Base-by-base conservation (phyloP, 2,329 filamentous ascomycete genomes). In the Fusarium chuoi region DNA sequence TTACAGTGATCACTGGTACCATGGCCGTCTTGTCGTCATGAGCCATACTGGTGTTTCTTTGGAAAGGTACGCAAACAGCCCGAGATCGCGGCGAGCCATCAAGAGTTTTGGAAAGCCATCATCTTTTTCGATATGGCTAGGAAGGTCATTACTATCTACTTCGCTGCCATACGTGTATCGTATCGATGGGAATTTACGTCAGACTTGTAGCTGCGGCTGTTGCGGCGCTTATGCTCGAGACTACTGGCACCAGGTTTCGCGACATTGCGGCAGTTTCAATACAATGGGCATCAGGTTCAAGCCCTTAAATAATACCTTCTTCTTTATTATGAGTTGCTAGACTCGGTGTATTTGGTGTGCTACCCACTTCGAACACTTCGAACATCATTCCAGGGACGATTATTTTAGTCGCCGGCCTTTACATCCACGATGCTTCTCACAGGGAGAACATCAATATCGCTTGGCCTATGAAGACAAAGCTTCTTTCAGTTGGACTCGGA, bases 271-370 rank as follows among this genome's bases (percentile, higher is more conserved):
- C 30, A 15, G n/a, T 51, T 35, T 51, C 48, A 6, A 11, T 35
- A 2, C 48, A 24, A 1, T n/a, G 30, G 20, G 48, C 30, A 24
- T 51, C 17, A 2, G 12, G 30, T 35, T 20, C 22, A 2, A 24
- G 48, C 4, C 22, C n/a, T 35, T 52, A 35, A 8, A 20, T 9
- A 15, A 36, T 15, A 2, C 1, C 24, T 20, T 12, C 48, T 12
- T 6, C n/a, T 36, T 36, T 8, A 20, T 35, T 24, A 15, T 12
- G 30, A 8, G n/a, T 35, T 20, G 9, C n/a, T 6, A 2, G 4
- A 7, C 0, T 18, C 7, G 2, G 30, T 5, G 4, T 12, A 20
- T 15, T 35, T 0, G 17, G 6, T 2, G 30, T 24, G 0, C 6
- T 35, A 1, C n/a, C 11, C 7, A 2, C 17, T 35, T 35, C 15